A percentile compares a stretch with the other conserved stretches of the same genome.
These are phyloP conservation scores for Macadamia tetraphylla DNA, from an alignment of 164 flowering plant species.

Conservation along the genomic window DNA sequence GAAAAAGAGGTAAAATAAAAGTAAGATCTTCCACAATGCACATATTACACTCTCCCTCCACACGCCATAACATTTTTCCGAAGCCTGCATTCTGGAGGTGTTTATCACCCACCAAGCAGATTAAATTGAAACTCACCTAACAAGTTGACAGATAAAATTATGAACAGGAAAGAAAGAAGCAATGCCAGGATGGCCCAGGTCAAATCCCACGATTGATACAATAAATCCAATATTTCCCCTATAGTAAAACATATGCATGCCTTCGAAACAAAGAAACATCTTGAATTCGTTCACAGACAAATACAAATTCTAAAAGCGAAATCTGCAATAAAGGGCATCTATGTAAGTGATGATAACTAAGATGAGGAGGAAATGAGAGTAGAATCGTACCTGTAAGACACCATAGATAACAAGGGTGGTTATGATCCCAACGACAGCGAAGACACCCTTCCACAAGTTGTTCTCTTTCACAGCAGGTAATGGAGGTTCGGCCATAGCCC, in stretches of 20 bases:
- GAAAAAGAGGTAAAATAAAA: too few species aligned
- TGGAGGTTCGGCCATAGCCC: constrained; percentile 29
- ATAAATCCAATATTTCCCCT: background rate
- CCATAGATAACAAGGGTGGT: constrained; percentile 82
- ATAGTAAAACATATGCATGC: background rate
- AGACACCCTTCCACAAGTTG: constrained; percentile 48
- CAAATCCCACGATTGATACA: background rate
- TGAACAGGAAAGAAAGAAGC: background rate
- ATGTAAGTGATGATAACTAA: background rate
- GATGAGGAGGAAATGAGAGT: background rate
- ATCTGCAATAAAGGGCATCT: too few species aligned
- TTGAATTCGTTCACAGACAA: background rate
- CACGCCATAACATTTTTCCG: too few species aligned
- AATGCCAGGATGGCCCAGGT: background rate
- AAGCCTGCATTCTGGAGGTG: too few species aligned
- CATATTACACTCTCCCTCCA: too few species aligned
- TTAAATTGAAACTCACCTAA: background rate
- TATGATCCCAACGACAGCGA: constrained; percentile 85
- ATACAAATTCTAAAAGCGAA: background rate
- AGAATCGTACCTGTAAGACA: constrained; percentile 54
- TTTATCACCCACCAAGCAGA: too few species aligned
- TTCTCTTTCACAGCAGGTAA: constrained; percentile 20
- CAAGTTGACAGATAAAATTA: background rate
- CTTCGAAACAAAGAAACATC: background rate
- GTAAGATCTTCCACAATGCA: too few species aligned